Evolutionary conservation across 306 rosid genomes (phyloP).

Genomic region (Trifolium pratense): DNA sequence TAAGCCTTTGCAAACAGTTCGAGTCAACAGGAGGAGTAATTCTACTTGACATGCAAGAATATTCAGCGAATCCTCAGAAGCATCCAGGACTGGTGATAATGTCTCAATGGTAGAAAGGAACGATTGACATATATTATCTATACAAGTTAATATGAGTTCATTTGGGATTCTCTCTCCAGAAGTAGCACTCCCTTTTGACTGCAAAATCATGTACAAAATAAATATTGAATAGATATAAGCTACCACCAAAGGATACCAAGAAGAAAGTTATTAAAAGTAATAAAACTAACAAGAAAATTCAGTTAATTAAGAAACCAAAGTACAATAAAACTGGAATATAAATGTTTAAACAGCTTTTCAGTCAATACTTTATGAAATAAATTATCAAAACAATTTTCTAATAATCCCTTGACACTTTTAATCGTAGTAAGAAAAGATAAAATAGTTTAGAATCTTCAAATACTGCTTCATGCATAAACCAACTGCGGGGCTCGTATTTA

Average conservation of each 20-base stretch:
- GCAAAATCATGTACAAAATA: conserved; percentile 50
- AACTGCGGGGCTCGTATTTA: conserved; percentile 22
- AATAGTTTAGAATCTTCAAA: conserved; percentile 14
- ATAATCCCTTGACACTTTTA: conserved; percentile 18
- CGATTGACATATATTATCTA: conserved; percentile 67
- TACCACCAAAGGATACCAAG: conserved; percentile 18
- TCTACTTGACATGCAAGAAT: conserved; percentile 76
- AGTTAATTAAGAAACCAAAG: conserved; percentile 32
- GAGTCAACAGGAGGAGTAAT: conserved; percentile 62
- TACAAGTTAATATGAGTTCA: conserved; percentile 57
- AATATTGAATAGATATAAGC: conserved; percentile 32
- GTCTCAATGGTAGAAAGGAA: conserved; percentile 66
- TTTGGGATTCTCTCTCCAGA: conserved; percentile 50
- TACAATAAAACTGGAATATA: conserved; percentile 34
- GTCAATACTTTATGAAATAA: background rate
- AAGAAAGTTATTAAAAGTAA: conserved; percentile 16
- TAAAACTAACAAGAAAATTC: conserved; percentile 29
- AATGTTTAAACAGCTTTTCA: conserved; percentile 29
- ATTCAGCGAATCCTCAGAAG: conserved; percentile 62
- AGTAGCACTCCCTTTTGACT: conserved; percentile 54
- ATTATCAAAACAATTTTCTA: conserved; percentile 12
- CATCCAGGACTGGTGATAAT: conserved; percentile 58
- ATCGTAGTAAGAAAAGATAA: background rate
- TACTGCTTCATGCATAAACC: conserved; percentile 16
- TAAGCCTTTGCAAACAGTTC: conserved; percentile 57